A percentile compares a stretch with the other conserved stretches of the same genome.
Evolutionary conservation across 2,329 filamentous ascomycete species (phyloP).

Genomic region (Ceratocystis albifundus): DNA sequence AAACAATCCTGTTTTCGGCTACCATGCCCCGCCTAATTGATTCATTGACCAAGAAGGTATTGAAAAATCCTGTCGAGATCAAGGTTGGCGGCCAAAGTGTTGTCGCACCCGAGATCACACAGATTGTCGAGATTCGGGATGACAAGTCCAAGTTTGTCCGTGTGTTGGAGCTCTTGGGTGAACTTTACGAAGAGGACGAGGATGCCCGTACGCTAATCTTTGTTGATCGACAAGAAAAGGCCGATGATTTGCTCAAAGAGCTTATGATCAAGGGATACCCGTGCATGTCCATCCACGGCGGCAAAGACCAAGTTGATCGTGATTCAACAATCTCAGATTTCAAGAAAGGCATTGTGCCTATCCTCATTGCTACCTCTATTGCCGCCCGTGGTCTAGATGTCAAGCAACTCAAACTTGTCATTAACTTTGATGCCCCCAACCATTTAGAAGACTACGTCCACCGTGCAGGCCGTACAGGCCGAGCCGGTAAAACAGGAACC

Average conservation of each 20-base stretch:
- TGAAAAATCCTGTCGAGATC: conserved; percentile 79
- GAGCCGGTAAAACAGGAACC: conserved; percentile 87
- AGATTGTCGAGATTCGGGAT: conserved; percentile 77
- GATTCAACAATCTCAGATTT: conserved; percentile 89
- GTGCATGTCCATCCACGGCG: conserved; percentile 87
- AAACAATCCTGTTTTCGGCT: conserved; percentile 91
- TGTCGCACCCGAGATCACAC: conserved; percentile 84
- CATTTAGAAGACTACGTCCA: conserved; percentile 96
- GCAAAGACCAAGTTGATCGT: conserved; percentile 85
- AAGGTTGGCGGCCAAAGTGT: conserved; percentile 78
- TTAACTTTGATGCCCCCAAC: conserved; percentile 91
- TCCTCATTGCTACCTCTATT: conserved; percentile 89
- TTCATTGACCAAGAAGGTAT: conserved; percentile 73
- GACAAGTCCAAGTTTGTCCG: conserved; percentile 76
- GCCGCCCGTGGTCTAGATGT: conserved; percentile 92
- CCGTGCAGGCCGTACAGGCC: conserved; percentile 81
- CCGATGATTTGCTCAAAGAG: conserved; percentile 67
- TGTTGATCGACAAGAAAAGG: conserved; percentile 82
- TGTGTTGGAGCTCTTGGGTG: conserved; percentile 73
- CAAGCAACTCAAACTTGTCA: conserved; percentile 86
- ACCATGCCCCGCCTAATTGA: conserved; percentile 94
- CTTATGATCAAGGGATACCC: conserved; percentile 75
- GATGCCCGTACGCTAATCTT: conserved; percentile 85
- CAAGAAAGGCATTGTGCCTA: conserved; percentile 78
- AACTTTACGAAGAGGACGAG: conserved; percentile 75